These are phyloP conservation scores for Epichloe sp. DNA, from an alignment of 2,329 filamentous ascomycete genomes.

Conservation along the genomic window DNA sequence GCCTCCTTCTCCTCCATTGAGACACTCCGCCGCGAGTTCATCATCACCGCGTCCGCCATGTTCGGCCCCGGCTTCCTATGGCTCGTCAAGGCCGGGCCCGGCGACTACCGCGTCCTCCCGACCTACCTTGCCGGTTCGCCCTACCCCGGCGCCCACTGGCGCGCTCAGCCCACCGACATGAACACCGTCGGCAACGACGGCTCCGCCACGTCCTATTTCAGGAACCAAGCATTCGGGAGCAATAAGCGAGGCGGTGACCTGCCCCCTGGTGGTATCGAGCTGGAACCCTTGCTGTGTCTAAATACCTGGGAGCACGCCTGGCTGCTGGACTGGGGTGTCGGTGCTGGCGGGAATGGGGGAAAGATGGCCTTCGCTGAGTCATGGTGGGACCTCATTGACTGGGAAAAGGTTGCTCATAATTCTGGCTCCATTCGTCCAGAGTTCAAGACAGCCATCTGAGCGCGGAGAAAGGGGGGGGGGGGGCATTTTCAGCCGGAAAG, in stretches of 20 bases:
- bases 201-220: conserved; percentile 25
- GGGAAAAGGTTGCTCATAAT: conserved; percentile 52
- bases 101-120: conserved; percentile 55
- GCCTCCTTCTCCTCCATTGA: conserved; percentile 70
- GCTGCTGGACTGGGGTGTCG: conserved; percentile 64
- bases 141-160: conserved; percentile 72
- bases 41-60: conserved; percentile 74
- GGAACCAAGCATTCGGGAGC: conserved; percentile 21
- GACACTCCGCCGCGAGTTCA: conserved; percentile 66
- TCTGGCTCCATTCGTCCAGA: conserved; percentile 21
- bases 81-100: conserved; percentile 53
- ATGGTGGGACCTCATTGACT: conserved; percentile 87
- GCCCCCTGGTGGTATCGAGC: conserved; percentile 55
- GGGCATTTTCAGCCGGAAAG: not conserved
- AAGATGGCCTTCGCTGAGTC: conserved; percentile 63
- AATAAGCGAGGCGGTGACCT: conserved; percentile 20
- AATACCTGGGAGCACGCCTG: conserved; percentile 97
- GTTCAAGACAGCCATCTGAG: conserved; percentile 16
- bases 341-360: conserved; percentile 45
- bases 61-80: conserved; percentile 96
- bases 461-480: too few species aligned
- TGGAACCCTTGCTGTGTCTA: conserved; percentile 72
- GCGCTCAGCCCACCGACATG: conserved; percentile 56
- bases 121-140: conserved; percentile 91
- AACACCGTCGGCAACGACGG: conserved; percentile 41